These are phyloP conservation scores for Leavenworthia alabamica DNA, from an alignment of 345 rosid genomes.

Conservation along the genomic window DNA sequence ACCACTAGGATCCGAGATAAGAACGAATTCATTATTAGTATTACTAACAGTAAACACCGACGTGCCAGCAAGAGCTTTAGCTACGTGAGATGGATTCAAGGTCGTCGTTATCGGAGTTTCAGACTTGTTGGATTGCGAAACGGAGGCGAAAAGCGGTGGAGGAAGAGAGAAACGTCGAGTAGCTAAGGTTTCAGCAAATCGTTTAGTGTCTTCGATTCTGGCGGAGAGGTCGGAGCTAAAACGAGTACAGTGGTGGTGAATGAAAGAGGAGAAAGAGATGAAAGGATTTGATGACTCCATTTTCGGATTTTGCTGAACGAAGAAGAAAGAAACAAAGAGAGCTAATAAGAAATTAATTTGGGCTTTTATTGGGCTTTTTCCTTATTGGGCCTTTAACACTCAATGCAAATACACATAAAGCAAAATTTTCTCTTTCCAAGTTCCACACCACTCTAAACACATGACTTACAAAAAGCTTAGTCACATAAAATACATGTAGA, in stretches of 20 bases:
- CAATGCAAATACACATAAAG: no score
- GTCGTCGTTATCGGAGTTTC: slow-evolving; percentile 23
- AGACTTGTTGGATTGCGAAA: slow-evolving; percentile 52
- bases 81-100: slow-evolving; percentile 54
- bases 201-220: slow-evolving; percentile 51
- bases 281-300: slow-evolving; percentile 71
- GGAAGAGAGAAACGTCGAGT: slow-evolving; percentile 31
- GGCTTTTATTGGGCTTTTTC: slow-evolving; percentile 13
- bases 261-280: slow-evolving; percentile 50
- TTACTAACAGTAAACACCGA: slow-evolving; percentile 85
- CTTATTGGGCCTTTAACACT: no score
- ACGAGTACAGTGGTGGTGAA: slow-evolving; percentile 58
- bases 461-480: slow-evolving; percentile 23
- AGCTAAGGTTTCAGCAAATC: slow-evolving; percentile 39
- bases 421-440: neutral
- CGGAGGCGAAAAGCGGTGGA: slow-evolving; percentile 52
- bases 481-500: slow-evolving; percentile 23
- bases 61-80: slow-evolving; percentile 68
- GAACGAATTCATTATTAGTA: slow-evolving; percentile 85
- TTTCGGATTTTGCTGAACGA: slow-evolving; percentile 6
- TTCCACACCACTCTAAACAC: slow-evolving; percentile 21
- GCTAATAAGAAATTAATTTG: neutral
- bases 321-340: neutral
- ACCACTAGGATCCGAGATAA: slow-evolving; percentile 81
- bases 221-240: slow-evolving; percentile 49